Evolutionary conservation across 805 yeast genomes (phyloP).

Genomic region (Torulaspora quercuum): DNA sequence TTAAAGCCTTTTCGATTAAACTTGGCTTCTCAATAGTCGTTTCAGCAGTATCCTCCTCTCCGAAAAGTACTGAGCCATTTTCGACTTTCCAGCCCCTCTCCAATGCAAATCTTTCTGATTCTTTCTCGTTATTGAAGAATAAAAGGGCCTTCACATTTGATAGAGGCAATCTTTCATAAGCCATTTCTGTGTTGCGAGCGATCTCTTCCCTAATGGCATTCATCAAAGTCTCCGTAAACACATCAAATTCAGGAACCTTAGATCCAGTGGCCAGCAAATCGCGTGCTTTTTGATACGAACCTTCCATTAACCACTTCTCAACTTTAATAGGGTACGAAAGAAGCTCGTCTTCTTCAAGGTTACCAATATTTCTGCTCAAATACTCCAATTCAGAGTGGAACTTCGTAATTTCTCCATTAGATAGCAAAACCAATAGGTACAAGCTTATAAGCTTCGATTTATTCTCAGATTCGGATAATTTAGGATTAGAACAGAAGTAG

Average conservation of each 20-base stretch:
- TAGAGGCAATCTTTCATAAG: slow-evolving; percentile 72
- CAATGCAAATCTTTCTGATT: slow-evolving; percentile 51
- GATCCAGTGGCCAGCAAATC: slow-evolving; percentile 49
- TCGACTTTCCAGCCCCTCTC: slow-evolving; percentile 57
- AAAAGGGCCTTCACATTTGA: slow-evolving; percentile 78
- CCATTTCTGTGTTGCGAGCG: slow-evolving; percentile 74
- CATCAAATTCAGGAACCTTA: slow-evolving; percentile 65
- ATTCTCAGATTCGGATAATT: slow-evolving; percentile 49
- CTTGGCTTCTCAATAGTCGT: slow-evolving; percentile 20
- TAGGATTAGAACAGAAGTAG: slow-evolving; percentile 46
- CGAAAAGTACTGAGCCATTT: slow-evolving; percentile 50
- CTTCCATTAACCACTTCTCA: slow-evolving; percentile 94
- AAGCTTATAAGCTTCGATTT: slow-evolving; percentile 72
- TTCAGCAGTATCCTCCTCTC: slow-evolving; percentile 34
- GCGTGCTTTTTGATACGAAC: slow-evolving; percentile 91
- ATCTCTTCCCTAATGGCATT: slow-evolving; percentile 82
- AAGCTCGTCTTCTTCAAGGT: slow-evolving; percentile 60
- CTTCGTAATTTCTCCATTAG: slow-evolving; percentile 79
- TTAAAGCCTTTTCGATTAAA: slow-evolving; percentile 68
- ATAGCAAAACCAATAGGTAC: slow-evolving; percentile 68
- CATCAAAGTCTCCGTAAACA: slow-evolving; percentile 71
- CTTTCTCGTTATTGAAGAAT: slow-evolving; percentile 59
- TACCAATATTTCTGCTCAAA: slow-evolving; percentile 47
- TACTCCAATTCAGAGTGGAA: slow-evolving; percentile 88
- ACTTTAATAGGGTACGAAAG: slow-evolving; percentile 81